Base-by-base conservation (phyloP, 2,329 filamentous ascomycete genomes). In the Zasmidium citrigriseum region DNA sequence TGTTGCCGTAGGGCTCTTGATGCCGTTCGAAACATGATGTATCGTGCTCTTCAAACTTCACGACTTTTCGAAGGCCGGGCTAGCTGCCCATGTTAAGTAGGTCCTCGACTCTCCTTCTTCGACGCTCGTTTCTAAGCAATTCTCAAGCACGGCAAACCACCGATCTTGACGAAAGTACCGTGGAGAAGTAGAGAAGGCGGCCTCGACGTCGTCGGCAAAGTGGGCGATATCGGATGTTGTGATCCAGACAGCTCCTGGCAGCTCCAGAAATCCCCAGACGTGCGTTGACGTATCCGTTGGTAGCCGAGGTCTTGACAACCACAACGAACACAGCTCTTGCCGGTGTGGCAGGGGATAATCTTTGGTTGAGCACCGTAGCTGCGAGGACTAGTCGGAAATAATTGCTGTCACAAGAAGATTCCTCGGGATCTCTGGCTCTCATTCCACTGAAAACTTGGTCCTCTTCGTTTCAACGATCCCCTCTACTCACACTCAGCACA, bases 1-100 rank as follows among this genome's bases (percentile, higher is more conserved):
- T 65, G 63, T 49, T 67, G 67, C 56, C 72, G 66, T 23, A 72
- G 55, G 46, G 64, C 68, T 59, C 68, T 59, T 14, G 65, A 60
- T 34, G 62, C 68, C 27, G 64, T 60, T 57, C 69, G 65, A 62
- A 68, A 69, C 69, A 72, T 68, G 5, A 27, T 52, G 54, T 51
- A 14, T 18, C 2, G 7, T 14, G 18, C 48, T n/a, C 38, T 50
- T n/a, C 12, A 41, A 41, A 41, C 34, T n/a, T 41, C 14, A n/a
- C 5, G 14, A 4, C 5, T 41, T 41, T 4, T 41, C 34, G 7
- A 34, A n/a, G 7, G 27, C 27, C 14, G 27, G 14, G 27, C 27
- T 41, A 41, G 53, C 63, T n/a, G 44, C 61, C n/a, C 16, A 38
- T 54, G 38, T 18, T 48, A 48, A 3, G 29, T 21, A 45, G 16